Evolutionary conservation across 768 basidiomycete genomes (phyloP).

Genomic region (Strobilomyces echinocephalus): DNA sequence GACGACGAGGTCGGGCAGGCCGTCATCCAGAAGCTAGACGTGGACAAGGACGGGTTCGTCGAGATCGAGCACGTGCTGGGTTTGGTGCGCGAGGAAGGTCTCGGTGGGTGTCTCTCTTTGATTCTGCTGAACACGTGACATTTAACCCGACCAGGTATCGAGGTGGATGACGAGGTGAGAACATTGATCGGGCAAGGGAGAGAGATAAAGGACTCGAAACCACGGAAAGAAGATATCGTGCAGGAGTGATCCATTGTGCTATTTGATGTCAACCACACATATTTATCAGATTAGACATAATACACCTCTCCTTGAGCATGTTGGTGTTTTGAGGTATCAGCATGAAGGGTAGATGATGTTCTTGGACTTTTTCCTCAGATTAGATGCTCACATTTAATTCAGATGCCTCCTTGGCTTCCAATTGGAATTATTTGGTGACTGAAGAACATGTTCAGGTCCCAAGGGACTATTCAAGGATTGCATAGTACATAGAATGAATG

Average conservation of each 20-base stretch:
- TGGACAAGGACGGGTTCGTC: conserved; percentile 93
- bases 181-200: conserved; percentile 77
- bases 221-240: conserved; percentile 96
- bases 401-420: too few species aligned
- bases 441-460: too few species aligned
- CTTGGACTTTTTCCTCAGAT: too few species aligned
- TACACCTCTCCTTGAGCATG: too few species aligned
- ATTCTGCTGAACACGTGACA: background rate
- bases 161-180: conserved; percentile 82
- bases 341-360: too few species aligned
- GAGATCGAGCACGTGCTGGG: conserved; percentile 93
- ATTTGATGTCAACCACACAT: conserved; percentile 2
- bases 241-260: conserved; percentile 45
- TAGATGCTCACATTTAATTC: too few species aligned
- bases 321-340: too few species aligned
- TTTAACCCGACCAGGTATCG: conserved; percentile 48
- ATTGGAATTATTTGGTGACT: too few species aligned
- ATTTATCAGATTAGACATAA: conserved; percentile 2
- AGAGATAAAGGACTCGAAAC: conserved; percentile 72
- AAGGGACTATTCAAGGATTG: too few species aligned
- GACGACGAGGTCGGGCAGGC: conserved; percentile 83
- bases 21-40: conserved; percentile 90
- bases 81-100: conserved; percentile 80
- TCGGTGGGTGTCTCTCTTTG: conserved; percentile 45
- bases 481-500: too few species aligned